Base-by-base conservation (phyloP, 2,329 filamentous ascomycete genomes). In the Microcyclospora pomicola region DNA sequence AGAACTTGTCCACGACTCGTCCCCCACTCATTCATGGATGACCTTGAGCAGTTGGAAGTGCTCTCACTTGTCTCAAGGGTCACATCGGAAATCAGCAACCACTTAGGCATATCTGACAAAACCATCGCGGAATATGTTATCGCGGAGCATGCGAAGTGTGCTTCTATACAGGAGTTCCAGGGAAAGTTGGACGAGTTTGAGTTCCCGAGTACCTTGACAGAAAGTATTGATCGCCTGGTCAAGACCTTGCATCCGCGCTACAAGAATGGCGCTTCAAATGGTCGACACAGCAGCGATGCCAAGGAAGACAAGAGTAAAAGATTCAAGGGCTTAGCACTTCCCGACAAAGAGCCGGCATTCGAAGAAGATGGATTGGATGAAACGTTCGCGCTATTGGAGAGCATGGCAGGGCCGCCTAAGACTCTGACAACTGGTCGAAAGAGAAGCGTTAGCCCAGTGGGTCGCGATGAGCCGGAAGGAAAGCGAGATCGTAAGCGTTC, bases 81-180 rank as follows among this genome's bases (percentile, higher is more conserved):
- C 51, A 86, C 86, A 11, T 88, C 82, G 13, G 91, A 98, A 62
- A 71, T 98, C 37, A 81, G 93, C 53, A 98, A 98, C 56, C 84
- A 98, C 63, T 64, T 96, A 42, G 85, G 87, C 39, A 77, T 95
- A 51, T 82, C 75, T 58, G 87, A 98, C 64, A 95, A 93, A 63
- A 94, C 85, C 5, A 76, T 98, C 16, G 87, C 91, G 50, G 91
- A 98, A 62, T 98, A 94, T 57, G 77, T 98, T 53, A 94, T 98
- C 55, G 82, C 82, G 44, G 82, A 94, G 58, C 84, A 93, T 52
- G 63, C 80, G 58, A 75, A 87, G 71, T 82, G 77, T 65, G 71
- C 68, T 36, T 72, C 72, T 19, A 68, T 83, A 40, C 61, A 71
- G 37, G 77, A 82, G 19, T 98, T 96, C 66, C 82, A 82, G 64